Evolutionary conservation across 345 rosid genomes (phyloP).

Genomic region (Pelargonium nanum): DNA sequence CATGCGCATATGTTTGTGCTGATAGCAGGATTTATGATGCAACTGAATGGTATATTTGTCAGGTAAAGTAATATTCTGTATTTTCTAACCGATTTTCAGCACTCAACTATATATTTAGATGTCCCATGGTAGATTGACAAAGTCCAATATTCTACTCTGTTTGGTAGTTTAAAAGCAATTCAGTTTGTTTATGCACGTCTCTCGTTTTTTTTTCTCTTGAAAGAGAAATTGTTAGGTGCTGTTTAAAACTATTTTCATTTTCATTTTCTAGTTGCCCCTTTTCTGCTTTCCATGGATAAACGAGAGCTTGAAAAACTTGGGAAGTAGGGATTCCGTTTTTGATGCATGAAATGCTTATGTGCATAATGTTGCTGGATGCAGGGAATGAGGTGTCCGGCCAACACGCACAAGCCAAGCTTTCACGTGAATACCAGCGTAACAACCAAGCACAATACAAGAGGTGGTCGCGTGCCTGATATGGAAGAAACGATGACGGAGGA

Average conservation of each 20-base stretch:
- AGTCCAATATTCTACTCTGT: too few relatives aligned
- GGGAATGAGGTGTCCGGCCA: constrained; percentile 95
- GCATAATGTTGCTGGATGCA: constrained; percentile 20
- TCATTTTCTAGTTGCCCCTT: too few relatives aligned
- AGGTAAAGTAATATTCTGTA: constrained; percentile 37
- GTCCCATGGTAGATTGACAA: background rate
- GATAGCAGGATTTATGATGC: constrained; percentile 85
- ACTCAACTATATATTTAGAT: too few relatives aligned
- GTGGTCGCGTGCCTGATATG: constrained; percentile 39
- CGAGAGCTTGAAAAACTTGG: too few relatives aligned
- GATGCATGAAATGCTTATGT: too few relatives aligned
- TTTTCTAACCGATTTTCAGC: constrained; percentile 2
- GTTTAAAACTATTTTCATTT: too few relatives aligned
- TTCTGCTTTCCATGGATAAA: too few relatives aligned
- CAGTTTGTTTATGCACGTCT: too few relatives aligned
- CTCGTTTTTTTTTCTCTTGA: too few relatives aligned
- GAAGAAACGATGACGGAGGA: constrained; percentile 91
- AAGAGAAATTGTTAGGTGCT: too few relatives aligned
- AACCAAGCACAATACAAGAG: constrained; percentile 40
- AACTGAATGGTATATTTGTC: constrained; percentile 92
- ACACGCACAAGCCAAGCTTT: constrained; percentile 94
- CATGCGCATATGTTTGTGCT: constrained; percentile 78
- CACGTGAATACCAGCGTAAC: constrained; percentile 77
- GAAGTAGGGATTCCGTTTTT: too few relatives aligned
- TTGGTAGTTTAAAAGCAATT: too few relatives aligned